Base-by-base conservation (phyloP, 352 stramenopile species). In the Pythium aquatile region DNA sequence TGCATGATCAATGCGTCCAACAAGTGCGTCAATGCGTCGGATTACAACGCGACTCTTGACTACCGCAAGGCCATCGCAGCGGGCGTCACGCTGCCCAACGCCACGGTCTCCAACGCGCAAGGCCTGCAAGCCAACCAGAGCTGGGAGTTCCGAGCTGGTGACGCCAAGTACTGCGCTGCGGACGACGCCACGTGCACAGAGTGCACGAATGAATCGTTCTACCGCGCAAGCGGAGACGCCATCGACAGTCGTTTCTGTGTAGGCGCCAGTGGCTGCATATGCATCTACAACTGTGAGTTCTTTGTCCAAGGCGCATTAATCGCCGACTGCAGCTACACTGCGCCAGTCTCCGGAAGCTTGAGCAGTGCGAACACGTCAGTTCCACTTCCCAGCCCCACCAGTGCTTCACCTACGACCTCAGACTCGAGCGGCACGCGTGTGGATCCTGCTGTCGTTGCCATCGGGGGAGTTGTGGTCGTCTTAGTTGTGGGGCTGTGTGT, bases 181-280 rank as follows among this genome's bases (percentile, higher is more conserved):
- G 44, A 30, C 29, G 54, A 59, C 37, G 42, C 14, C 7, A 46
- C 37, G 1, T 59, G 54, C 35, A 10, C 7, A 9, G 3, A 49
- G 33, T 59, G 54, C n/a, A 14, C 9, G 17, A 37, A 47, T 4
- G 37, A 47, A 3, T 28, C 20, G 16, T 59, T 59, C 33, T 47
- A 46, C 28, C 29, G n/a, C 8, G 32, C 10, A 2, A 26, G 14
- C 14, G 33, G 33, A 14, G 42, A 48, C 33, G 40, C 5, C 32
- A 35, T 20, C 37, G 57, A 63, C 44, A 63, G 57, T 33, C 57
- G 57, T 3, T 55, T 63, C 29, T 63, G 57, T 44, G 28, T 63
- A 14, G 57, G 57, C 30, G 11, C 37, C 1, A 20, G 47, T 35
- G 57, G 40, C 57, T 63, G 57, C n/a, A 42, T 63, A 17, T 63